phyloP scores from a whole-genome alignment of 1,284 basidiomycete genomes.

The Malassezia brasiliensis region DNA sequence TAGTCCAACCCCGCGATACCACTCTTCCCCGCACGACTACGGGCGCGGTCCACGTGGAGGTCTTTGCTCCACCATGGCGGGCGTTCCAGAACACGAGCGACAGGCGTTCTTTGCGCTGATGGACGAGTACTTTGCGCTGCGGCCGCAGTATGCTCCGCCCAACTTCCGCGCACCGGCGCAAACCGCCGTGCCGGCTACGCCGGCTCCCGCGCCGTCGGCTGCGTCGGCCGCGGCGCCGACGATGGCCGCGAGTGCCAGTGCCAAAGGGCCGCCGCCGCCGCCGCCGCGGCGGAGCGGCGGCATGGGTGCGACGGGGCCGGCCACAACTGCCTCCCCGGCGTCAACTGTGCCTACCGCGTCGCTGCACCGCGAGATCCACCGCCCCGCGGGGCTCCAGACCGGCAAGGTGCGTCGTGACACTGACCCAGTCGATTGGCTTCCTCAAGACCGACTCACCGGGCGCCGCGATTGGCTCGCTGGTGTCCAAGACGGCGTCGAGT shows the following conservation, averaged over 20 bases:
- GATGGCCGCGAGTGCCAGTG: not conserved
- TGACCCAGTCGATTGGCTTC: slow-evolving; percentile 9
- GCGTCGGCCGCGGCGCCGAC: slow-evolving; percentile 1
- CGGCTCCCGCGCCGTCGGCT: not conserved
- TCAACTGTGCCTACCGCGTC: not conserved
- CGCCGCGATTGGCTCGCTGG: not conserved
- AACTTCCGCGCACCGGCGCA: not conserved
- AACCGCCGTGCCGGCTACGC: not conserved
- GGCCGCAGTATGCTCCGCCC: slow-evolving; percentile 24
- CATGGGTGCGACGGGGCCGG: no score
- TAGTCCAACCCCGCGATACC: not conserved
- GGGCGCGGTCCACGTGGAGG: not conserved
- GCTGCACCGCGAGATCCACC: not conserved
- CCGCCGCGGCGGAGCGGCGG: not conserved
- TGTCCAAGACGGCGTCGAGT: not conserved
- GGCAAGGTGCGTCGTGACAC: slow-evolving; percentile 8
- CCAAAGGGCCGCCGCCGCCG: not conserved
- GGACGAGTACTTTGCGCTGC: slow-evolving; percentile 36
- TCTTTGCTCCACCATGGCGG: slow-evolving; percentile 19
- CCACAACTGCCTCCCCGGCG: not conserved
- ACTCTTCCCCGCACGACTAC: not conserved
- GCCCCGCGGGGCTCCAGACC: slow-evolving; percentile 7
- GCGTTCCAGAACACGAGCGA: slow-evolving; percentile 19
- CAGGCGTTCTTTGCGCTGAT: slow-evolving; percentile 32
- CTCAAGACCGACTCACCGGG: slow-evolving; percentile 7